Evolutionary conservation across 2,329 filamentous ascomycete genomes (phyloP).

Genomic region (Venturia asperata): DNA sequence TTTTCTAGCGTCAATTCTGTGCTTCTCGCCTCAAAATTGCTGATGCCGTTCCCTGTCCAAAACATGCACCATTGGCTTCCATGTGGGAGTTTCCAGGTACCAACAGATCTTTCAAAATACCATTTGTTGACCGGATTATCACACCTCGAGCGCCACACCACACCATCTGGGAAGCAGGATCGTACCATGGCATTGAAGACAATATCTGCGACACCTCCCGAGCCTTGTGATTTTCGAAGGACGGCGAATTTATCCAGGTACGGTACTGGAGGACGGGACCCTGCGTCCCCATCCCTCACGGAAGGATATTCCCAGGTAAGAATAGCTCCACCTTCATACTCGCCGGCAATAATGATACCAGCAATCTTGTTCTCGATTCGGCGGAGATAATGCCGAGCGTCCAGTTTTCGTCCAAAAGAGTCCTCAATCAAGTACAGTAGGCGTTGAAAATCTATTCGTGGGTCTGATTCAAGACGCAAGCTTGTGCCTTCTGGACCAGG

Average conservation of each 20-base stretch:
- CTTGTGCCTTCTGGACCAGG: slow-evolving; percentile 52
- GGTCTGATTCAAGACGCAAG: slow-evolving; percentile 64
- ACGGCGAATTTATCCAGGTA: slow-evolving; percentile 98
- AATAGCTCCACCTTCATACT: slow-evolving; percentile 93
- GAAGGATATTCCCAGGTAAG: slow-evolving; percentile 85
- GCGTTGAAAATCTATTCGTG: slow-evolving; percentile 72
- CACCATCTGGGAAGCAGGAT: slow-evolving; percentile 77
- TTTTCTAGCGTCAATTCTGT: slow-evolving; percentile 44
- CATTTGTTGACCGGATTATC: slow-evolving; percentile 97
- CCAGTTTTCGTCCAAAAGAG: slow-evolving; percentile 78
- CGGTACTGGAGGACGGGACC: slow-evolving; percentile 60
- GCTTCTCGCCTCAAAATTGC: slow-evolving; percentile 37
- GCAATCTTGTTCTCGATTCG: slow-evolving; percentile 78
- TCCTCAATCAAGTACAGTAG: slow-evolving; percentile 86
- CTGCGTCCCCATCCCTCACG: slow-evolving; percentile 42
- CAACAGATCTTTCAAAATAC: slow-evolving; percentile 89
- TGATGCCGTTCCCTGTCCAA: slow-evolving; percentile 69
- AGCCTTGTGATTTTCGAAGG: slow-evolving; percentile 77
- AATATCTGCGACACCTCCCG: slow-evolving; percentile 87
- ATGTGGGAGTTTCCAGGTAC: slow-evolving; percentile 67
- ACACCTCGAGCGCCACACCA: slow-evolving; percentile 85
- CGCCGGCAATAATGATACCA: slow-evolving; percentile 87
- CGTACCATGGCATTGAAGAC: slow-evolving; percentile 95
- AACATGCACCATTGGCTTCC: slow-evolving; percentile 97
- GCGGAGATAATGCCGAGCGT: slow-evolving; percentile 72